Percentiles rank a stretch among this genome's conserved stretches.
These are phyloP conservation scores for Volvox reticuliferus DNA, from an alignment of 139 green algal species.

Conservation along the genomic window DNA sequence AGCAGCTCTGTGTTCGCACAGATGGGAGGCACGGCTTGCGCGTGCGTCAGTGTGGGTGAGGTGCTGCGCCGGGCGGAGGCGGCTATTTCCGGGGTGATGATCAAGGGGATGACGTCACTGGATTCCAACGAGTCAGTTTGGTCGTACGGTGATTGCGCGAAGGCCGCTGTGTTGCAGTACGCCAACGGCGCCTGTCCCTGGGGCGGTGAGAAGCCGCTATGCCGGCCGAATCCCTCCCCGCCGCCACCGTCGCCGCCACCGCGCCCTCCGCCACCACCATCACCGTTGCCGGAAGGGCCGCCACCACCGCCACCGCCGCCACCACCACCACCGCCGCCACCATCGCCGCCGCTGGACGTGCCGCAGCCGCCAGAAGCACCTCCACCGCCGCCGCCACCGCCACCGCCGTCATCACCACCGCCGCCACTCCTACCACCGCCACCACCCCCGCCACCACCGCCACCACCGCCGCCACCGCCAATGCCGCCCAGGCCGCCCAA, in stretches of 20 bases:
- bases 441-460: not conserved
- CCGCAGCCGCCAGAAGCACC: not conserved
- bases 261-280: not conserved
- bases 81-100: not conserved
- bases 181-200: not conserved
- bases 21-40: not conserved
- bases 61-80: not conserved
- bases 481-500: not conserved
- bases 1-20: not conserved
- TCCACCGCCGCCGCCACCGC: not conserved
- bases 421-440: not conserved
- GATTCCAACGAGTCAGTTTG: not conserved
- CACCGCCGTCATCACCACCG: not conserved
- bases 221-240: not conserved
- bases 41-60: not conserved
- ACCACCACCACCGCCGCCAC: not conserved
- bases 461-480: not conserved
- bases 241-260: not conserved
- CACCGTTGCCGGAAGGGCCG: not conserved
- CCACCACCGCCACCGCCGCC: not conserved
- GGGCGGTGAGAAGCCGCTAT: not conserved
- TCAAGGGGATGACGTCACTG: not conserved
- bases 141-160: slow-evolving; percentile 25
- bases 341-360: not conserved
- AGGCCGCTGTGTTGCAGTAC: not conserved